Conservation (phyloP, 441 rosid species). For the Aleurites moluccanus region DNA sequence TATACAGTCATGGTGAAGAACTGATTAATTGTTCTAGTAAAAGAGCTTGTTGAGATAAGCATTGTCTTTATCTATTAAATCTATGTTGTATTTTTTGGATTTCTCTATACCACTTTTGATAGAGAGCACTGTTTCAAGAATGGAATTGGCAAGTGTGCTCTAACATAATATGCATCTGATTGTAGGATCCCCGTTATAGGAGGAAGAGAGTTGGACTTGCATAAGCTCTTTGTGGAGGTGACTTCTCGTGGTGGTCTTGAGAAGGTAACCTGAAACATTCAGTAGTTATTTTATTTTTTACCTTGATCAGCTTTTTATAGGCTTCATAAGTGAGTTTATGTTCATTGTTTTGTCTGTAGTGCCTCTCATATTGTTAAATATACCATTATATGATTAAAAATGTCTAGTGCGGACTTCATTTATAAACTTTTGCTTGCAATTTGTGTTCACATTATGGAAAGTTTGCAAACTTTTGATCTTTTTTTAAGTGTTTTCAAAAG, state of each 20-base stretch:
- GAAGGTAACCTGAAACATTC: conserved; percentile 52
- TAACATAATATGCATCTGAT: conserved; percentile 8
- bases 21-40: background rate
- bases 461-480: background rate
- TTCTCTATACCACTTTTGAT: background rate
- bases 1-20: background rate
- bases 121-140: background rate
- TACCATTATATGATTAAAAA: background rate
- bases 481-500: background rate
- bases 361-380: background rate
- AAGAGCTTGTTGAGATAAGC: background rate
- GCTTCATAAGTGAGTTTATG: background rate
- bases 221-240: conserved; percentile 86
- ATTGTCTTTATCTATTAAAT: background rate
- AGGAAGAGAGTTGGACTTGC: conserved; percentile 85
- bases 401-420: background rate
- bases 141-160: background rate
- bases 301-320: background rate
- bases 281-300: background rate
- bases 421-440: background rate
- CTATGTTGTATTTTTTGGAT: background rate
- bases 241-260: conserved; percentile 92
- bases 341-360: background rate
- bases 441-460: background rate
- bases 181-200: conserved; percentile 93